Base-by-base conservation (phyloP, 1,139 yeast species). In the Saccharomyces hybrid region DNA sequence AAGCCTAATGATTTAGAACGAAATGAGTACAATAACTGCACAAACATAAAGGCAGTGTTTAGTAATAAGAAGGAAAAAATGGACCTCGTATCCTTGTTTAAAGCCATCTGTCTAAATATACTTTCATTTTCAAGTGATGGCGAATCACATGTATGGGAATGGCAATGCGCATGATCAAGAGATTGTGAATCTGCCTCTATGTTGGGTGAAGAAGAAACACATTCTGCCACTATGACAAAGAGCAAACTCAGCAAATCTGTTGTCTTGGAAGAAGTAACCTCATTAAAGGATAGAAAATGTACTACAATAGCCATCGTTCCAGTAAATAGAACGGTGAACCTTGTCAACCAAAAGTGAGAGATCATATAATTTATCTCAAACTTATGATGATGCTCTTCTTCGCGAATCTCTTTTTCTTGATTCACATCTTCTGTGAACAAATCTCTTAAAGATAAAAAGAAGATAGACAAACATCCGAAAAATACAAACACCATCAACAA, bases 11-110 rank as follows among this genome's bases (percentile, higher is more conserved):
- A 91, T 66, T 88, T 91, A 0, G 98, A 90, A 59, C 96, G 78
- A 71, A 95, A 86, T 1, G 98, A 91, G 68, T 95, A 95, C 14
- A 91, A 73, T 60, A 93, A 77, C 71, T 95, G 99, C 48, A 95
- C 84, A 65, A 95, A 81, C 99, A 95, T 95, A 71, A 93, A 95
- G 1, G 93, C 80, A 24, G 95, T 82, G 71, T 95, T 95, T 57
- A 95, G 77, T 57, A 93, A 70, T 52, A 95, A 73, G 65, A 93
- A 95, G 58, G 88, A 86, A 69, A 93, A 91, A 42, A 95, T 95
- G 38, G 96, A 90, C 60, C 88, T 77, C 0, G 97, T 90, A 62
- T 90, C 97, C 27, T 81, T 75, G 63, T 90, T 85, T 48, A 72
- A 66, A 52, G 83, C 73, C 50, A 86, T 66, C 61, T 83, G 76